A percentile compares a stretch with the other conserved stretches of the same genome.
These are phyloP conservation scores for Casaregolazyma suthepensis DNA, from an alignment of 1,139 yeast species.

Conservation along the genomic window DNA sequence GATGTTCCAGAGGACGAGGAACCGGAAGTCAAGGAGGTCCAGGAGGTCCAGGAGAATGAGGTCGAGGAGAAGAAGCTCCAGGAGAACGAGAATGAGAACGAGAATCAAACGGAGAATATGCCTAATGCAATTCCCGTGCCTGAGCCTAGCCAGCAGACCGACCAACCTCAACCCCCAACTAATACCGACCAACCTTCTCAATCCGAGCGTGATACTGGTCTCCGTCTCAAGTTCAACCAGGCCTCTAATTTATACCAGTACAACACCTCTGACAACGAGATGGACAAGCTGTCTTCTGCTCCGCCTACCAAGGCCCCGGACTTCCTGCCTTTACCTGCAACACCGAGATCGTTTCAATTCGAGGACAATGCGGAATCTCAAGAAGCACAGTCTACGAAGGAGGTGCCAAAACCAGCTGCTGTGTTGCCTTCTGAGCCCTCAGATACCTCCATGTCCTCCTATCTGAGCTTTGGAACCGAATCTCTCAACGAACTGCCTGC, in stretches of 20 bases:
- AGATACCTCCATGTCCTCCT: not conserved
- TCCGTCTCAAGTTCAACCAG: constrained; percentile 1
- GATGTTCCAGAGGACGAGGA: not conserved
- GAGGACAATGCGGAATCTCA: not conserved
- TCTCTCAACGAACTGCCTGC: not conserved
- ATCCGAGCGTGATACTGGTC: not conserved
- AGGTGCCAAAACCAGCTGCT: not conserved
- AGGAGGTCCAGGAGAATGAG: not conserved
- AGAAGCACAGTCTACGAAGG: not conserved
- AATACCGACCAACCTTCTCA: not conserved
- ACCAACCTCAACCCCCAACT: not conserved
- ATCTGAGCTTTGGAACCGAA: not conserved
- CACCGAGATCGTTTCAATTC: not conserved
- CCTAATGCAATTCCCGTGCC: not conserved
- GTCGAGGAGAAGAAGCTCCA: not conserved
- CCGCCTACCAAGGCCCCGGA: constrained; percentile 5
- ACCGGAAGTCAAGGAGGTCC: not conserved
- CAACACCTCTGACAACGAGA: constrained; percentile 4
- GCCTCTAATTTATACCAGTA: constrained; percentile 5
- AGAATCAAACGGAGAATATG: not conserved
- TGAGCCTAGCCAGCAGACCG: not conserved
- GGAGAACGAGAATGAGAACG: constrained; percentile 1
- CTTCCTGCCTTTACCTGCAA: constrained; percentile 8
- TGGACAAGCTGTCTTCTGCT: constrained; percentile 4
- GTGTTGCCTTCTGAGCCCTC: not conserved